Evolutionary conservation across 805 yeast species (phyloP), one percentile per base, ranked within the genome.

Genomic region (Sugiyamaella boreocaroliniensis): DNA sequence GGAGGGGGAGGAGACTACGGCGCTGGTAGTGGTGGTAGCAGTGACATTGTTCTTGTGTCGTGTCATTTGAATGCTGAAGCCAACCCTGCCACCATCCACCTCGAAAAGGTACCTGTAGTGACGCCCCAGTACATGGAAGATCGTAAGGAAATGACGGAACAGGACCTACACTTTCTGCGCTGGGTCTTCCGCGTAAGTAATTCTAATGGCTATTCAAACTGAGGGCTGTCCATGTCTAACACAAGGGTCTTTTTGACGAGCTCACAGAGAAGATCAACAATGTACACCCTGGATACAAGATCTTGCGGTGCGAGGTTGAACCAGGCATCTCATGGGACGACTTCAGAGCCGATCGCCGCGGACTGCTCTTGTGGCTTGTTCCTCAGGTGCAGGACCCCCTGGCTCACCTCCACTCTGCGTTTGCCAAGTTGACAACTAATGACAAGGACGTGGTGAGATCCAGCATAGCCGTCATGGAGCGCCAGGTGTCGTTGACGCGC

Each of bases 281-380:
- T 2, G 32, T 41, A 2, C 49, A 37, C 45, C 56, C 57, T 2
- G 60, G 55, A 10, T 57, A 52, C 45, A 48, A 49, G 44, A 40
- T 58, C 16, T 53, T 58, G 34, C 32, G 55, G 32, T 57, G 60
- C 9, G 60, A 57, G 43, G 48, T 49, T 15, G 61, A 58, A 47
- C 60, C 61, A 2, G 61, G 61, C 32, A 57, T 58, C 43, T 56
- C 59, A 11, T 58, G 61, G 61, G 57, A 55, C 26, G 61, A 58
- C 40, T 58, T 56, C 50, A 47, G 61, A 9, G 40, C 46, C 29
- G 57, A 56, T 18, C 15, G 47, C 15, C 40, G 61, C 7, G 58
- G 57, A 3, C 54, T 58, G 16, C 45, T 58, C 45, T 26, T 58
- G 32, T 58, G 61, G 61, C 48, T 58, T 16, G 49, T 53, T 11